Evolutionary conservation across 1,139 yeast genomes (phyloP), one percentile per base, ranked within the genome.

Genomic region (Saccharomyces hybrid): DNA sequence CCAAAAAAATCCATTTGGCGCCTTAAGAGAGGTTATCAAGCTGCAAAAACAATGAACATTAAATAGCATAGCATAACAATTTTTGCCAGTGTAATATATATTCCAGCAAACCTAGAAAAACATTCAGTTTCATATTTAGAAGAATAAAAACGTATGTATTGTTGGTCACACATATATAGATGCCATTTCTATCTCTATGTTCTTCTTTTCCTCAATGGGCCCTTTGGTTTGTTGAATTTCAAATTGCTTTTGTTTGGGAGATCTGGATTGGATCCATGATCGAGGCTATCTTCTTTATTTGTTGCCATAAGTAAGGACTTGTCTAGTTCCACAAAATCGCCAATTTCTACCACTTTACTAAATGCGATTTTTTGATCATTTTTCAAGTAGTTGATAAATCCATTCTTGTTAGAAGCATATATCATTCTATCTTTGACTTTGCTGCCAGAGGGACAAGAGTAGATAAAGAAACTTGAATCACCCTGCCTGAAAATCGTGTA

Each of bases 391-490:
- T 75, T 76, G 41, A 84, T 71, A 55, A 88, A 79, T 3, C 89
- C 87, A 57, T 79, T 81, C 64, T 90, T 86, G 59, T 84, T 85
- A 2, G 96, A 80, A 1, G 98, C 98, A 66, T 89, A 90, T 50
- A 91, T 71, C 98, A 93, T 93, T 62, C 98, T 80, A 54, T 90
- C 95, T 70, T 86, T 87, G 50, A 93, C 95, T 69, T 84, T 84
- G 28, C 97, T 86, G 1, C 93, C 90, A 0, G 95, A 82, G 2
- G 99, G 98, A 70, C 97, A 91, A 5, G 93, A 79, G 67, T 89
- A 89, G 44, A 91, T 81, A 68, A 93, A 89, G 34, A 63, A 68
- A 25, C 54, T 50, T 20, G n/a, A 50, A 2, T 54, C 54, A 5
- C 61, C 62, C 50, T 64, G 60, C 31, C 63, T 64, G 66, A 78